Evolutionary conservation across 1,139 yeast genomes (phyloP).

Genomic region (Saccharomyces hybrid): DNA sequence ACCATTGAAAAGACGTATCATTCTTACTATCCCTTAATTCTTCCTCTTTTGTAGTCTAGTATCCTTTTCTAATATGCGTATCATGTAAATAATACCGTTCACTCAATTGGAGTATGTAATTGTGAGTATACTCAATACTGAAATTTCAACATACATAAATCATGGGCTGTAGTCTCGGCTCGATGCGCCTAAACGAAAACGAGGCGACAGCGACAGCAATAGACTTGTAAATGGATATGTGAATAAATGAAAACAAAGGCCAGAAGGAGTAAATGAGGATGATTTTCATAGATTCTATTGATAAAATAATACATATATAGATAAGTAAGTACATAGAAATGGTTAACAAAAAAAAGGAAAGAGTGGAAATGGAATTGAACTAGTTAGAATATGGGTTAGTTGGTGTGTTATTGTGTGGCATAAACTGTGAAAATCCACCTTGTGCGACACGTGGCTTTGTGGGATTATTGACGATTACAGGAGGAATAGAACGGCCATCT

Average conservation of each 20-base stretch:
- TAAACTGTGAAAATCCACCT: conserved; percentile 27
- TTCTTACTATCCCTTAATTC: background rate
- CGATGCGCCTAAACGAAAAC: background rate
- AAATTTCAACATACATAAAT: background rate
- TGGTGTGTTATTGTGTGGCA: conserved; percentile 18
- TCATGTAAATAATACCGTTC: background rate
- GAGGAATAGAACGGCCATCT: background rate
- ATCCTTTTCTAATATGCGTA: background rate
- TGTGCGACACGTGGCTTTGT: conserved; percentile 1
- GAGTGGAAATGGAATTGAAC: background rate
- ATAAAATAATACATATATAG: background rate
- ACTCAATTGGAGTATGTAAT: background rate
- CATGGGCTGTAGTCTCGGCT: background rate
- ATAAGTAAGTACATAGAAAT: background rate
- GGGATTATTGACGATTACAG: background rate
- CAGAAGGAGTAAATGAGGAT: background rate
- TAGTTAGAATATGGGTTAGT: conserved; percentile 6
- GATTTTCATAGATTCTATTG: background rate
- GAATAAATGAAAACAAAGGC: background rate
- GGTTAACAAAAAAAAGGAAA: background rate
- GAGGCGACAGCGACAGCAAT: background rate
- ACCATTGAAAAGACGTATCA: background rate
- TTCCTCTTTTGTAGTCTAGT: background rate
- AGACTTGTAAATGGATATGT: background rate
- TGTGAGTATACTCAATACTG: background rate